phyloP scores from a whole-genome alignment of 2,329 filamentous ascomycete species.

The Fusarium mundagurra region DNA sequence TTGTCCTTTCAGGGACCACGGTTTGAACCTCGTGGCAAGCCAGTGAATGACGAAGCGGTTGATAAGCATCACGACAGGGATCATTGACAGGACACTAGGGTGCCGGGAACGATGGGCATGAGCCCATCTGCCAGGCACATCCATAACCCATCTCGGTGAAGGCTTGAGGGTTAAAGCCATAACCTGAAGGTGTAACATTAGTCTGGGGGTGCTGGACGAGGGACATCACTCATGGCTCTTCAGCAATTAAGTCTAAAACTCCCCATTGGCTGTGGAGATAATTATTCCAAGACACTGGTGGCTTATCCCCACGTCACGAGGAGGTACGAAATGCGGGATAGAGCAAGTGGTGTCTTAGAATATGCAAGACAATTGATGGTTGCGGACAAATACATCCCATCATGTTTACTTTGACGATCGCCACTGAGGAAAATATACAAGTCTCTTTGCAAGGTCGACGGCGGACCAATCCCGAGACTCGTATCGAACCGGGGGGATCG shows the following conservation, averaged over 20 bases:
- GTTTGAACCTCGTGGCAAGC: conserved; percentile 10
- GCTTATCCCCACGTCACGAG: background rate
- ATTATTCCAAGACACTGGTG: background rate
- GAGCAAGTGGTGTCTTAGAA: background rate
- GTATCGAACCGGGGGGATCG: background rate
- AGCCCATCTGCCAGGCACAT: conserved; percentile 22
- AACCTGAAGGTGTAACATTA: conserved; percentile 37
- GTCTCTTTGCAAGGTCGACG: conserved; percentile 9
- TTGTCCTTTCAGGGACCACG: conserved; percentile 15
- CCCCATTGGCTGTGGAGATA: background rate
- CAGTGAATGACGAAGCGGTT: conserved; percentile 34
- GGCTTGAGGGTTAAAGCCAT: conserved; percentile 7
- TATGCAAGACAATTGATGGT: conserved; percentile 3
- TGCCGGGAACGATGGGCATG: conserved; percentile 14
- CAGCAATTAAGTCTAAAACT: background rate
- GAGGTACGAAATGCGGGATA: conserved; percentile 4
- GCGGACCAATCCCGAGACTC: conserved; percentile 25
- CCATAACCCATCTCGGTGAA: conserved; percentile 12
- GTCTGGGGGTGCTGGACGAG: conserved; percentile 12
- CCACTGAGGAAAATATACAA: conserved; percentile 19
- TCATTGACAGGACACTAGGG: conserved; percentile 19
- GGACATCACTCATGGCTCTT: background rate
- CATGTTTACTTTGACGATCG: conserved; percentile 25
- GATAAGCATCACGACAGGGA: conserved; percentile 31
- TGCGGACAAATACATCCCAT: conserved; percentile 11